phyloP scores from a whole-genome alignment of 1,284 basidiomycete genomes.

The Caloboletus inedulis region DNA sequence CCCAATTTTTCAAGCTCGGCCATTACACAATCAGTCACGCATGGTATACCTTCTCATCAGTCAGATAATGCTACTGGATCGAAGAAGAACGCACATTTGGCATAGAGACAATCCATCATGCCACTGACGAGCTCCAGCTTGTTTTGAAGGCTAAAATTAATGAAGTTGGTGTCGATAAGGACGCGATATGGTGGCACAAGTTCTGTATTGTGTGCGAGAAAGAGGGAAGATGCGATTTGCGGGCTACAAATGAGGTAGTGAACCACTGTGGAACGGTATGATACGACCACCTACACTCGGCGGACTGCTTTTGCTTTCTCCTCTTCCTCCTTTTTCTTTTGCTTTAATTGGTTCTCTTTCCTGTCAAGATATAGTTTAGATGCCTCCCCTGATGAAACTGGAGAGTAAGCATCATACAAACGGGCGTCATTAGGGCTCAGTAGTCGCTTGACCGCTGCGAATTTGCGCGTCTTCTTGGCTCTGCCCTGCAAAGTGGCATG shows the following conservation, averaged over 20 bases:
- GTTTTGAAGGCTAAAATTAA: conserved; percentile 98
- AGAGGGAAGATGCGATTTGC: conserved; percentile 85
- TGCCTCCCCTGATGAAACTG: background rate
- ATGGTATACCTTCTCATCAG: conserved; percentile 78
- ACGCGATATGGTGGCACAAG: conserved; percentile 97
- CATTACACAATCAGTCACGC: conserved; percentile 97
- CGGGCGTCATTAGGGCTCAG: conserved; percentile 93
- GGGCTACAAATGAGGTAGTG: conserved; percentile 45
- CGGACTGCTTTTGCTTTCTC: conserved; percentile 70
- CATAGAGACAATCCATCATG: conserved; percentile 99
- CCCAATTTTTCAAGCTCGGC: conserved; percentile 98
- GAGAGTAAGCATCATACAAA: conserved; percentile 58
- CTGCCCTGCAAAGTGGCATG: conserved; percentile 65
- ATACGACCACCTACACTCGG: conserved; percentile 54
- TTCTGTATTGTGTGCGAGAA: conserved; percentile 94
- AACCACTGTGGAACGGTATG: background rate
- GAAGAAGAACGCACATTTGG: conserved; percentile 78
- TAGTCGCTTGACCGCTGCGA: conserved; percentile 93
- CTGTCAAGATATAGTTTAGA: conserved; percentile 35
- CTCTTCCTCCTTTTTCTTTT: conserved; percentile 74
- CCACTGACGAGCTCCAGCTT: conserved; percentile 94
- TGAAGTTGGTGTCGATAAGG: conserved; percentile 99
- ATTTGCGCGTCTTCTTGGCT: conserved; percentile 93
- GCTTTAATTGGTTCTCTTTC: conserved; percentile 79
- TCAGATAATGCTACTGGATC: conserved; percentile 1